These are phyloP conservation scores for Cladosporium velox DNA, from an alignment of 2,329 filamentous ascomycete genomes.

Conservation along the genomic window DNA sequence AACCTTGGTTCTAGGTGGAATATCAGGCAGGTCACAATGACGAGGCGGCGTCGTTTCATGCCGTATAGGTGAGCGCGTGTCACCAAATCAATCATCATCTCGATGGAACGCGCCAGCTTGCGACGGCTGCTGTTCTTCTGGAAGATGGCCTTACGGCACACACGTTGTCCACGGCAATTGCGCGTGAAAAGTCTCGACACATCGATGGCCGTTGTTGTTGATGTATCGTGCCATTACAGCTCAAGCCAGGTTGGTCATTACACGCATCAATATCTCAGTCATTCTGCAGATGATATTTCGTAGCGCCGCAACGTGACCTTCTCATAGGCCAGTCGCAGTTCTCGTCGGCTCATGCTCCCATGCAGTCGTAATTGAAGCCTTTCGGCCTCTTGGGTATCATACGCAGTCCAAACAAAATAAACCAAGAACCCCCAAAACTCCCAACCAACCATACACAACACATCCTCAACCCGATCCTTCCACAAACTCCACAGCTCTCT, in stretches of 20 bases:
- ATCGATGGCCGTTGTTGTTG: too few species aligned
- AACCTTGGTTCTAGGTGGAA: too few species aligned
- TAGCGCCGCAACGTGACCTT: background rate
- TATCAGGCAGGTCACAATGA: too few species aligned
- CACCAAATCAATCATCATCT: too few species aligned
- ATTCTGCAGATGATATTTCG: background rate
- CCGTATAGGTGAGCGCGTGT: too few species aligned
- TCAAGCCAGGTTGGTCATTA: background rate
- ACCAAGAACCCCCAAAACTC: background rate
- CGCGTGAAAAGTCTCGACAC: too few species aligned
- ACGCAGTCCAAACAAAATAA: background rate
- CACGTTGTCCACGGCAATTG: too few species aligned
- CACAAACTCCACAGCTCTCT: conserved; percentile 22
- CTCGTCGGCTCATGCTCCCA: background rate
- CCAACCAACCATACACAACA: background rate
- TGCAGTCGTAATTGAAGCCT: background rate
- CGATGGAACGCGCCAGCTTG: too few species aligned
- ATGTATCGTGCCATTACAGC: background rate
- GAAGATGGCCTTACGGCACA: too few species aligned
- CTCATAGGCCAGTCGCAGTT: background rate
- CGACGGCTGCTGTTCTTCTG: too few species aligned
- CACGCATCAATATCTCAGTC: background rate
- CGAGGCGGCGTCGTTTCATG: too few species aligned
- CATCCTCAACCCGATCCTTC: conserved; percentile 7
- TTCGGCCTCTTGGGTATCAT: conserved; percentile 12